A percentile compares a stretch with the other conserved stretches of the same genome.
Evolutionary conservation across 148 eudicot species (phyloP).

Genomic region (Beta vulgaris): DNA sequence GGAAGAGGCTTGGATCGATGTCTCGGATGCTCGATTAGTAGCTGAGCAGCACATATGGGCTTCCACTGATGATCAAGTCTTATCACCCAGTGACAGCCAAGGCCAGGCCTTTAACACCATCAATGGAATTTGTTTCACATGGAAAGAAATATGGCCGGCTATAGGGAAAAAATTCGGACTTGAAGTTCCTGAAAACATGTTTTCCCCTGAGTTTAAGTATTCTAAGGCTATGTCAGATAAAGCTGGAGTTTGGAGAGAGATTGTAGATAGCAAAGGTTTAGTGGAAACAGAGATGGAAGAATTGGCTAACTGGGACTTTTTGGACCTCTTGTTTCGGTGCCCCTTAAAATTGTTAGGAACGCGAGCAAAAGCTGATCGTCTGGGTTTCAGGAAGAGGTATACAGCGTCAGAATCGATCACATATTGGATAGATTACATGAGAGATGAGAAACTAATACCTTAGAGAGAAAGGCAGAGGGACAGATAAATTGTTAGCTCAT

Average conservation of each 20-base stretch:
- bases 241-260: conserved; percentile 62
- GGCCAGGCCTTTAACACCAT: conserved; percentile 74
- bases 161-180: conserved; percentile 58
- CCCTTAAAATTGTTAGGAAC: conserved; percentile 63
- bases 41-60: conserved; percentile 94
- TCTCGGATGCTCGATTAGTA: conserved; percentile 76
- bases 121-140: conserved; percentile 59
- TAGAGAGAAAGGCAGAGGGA: conserved; percentile 19
- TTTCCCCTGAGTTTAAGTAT: conserved; percentile 37
- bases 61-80: conserved; percentile 40
- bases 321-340: conserved; percentile 66
- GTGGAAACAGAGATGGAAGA: conserved; percentile 53
- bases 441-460: conserved; percentile 66
- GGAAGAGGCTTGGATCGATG: conserved; percentile 69
- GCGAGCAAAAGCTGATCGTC: conserved; percentile 56
- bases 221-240: conserved; percentile 51
- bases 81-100: conserved; percentile 14
- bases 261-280: conserved; percentile 53
- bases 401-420: conserved; percentile 58
- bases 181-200: conserved; percentile 27
- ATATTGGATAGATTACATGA: conserved; percentile 79
- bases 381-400: conserved; percentile 55
- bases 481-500: not conserved
- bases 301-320: conserved; percentile 73
- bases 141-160: conserved; percentile 68